phyloP scores from a whole-genome alignment of 495 filamentous ascomycete species.

The Polyplosphaeria fusca region DNA sequence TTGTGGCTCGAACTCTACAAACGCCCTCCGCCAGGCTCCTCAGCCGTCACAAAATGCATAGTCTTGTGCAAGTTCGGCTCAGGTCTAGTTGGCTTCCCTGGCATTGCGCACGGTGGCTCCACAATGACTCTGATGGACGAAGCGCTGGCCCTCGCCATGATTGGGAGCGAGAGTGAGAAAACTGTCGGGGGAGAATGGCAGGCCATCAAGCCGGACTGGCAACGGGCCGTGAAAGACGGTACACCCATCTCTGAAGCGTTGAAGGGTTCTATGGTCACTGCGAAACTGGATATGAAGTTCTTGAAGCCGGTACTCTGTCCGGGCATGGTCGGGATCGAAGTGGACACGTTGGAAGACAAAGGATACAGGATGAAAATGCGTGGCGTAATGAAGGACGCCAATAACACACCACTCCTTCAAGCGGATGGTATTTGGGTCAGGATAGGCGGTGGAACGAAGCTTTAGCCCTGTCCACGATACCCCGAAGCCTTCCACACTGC shows the following conservation, averaged over 20 bases:
- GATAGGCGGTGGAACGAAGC: constrained; percentile 11
- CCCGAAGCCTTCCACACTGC: too few relatives aligned
- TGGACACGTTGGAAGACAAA: constrained; percentile 17
- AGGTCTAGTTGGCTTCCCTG: constrained; percentile 19
- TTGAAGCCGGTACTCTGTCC: constrained; percentile 23
- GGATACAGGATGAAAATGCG: constrained; percentile 18
- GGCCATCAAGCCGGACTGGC: background rate
- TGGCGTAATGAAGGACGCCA: constrained; percentile 16
- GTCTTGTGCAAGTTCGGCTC: constrained; percentile 9
- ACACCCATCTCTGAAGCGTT: constrained; percentile 7
- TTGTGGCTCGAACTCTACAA: constrained; percentile 17
- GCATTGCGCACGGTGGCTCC: constrained; percentile 24
- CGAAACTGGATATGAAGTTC: constrained; percentile 23
- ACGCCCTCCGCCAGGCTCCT: constrained; percentile 2
- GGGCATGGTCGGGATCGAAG: constrained; percentile 17
- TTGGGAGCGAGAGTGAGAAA: constrained; percentile 9
- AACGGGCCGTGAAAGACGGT: background rate
- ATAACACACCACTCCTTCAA: constrained; percentile 10
- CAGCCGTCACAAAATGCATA: constrained; percentile 1
- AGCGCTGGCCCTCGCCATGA: constrained; percentile 17
- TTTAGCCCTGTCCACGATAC: too few relatives aligned
- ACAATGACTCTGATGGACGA: constrained; percentile 29
- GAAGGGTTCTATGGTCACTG: constrained; percentile 23
- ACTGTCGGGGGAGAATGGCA: background rate
- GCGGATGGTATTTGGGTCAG: constrained; percentile 18